Evolutionary conservation across 2,329 filamentous ascomycete genomes (phyloP), one percentile per base, ranked within the genome.

Genomic region (Didymella sp.): DNA sequence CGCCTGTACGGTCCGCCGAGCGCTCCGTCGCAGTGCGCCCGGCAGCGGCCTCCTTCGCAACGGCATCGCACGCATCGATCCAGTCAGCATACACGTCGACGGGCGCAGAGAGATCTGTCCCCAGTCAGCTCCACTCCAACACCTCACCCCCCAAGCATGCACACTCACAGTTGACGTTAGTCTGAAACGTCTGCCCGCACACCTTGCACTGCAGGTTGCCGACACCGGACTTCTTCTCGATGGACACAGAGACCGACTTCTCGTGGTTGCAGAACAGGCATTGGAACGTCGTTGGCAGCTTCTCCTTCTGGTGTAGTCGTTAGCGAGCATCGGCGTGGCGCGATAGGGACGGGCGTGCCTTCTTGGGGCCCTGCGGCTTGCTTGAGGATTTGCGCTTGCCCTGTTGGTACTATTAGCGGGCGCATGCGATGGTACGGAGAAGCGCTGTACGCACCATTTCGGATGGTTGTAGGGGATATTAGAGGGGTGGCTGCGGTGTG

Each of bases 201-300:
- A 96, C 87, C 75, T 94, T 96, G 81, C 95, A 99, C 58, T 89
- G 87, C 24, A 99, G 82, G 59, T 90, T 86, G 43, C 94, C 95
- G 33, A 96, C 85, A 48, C 92, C 92, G 25, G 87, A 82, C 76
- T 98, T 98, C 83, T 96, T 96, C 75, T 99, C 92, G 47, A 99
- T 84, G 77, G 96, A 95, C 66, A 97, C 90, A 25, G 87, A 85
- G 49, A 99, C 91, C 0, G 93, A 91, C 65, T 92, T 95, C 75
- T 98, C 95, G 79, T 98, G 93, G 76, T 97, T 98, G 83, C 95
- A 99, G 80, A 99, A 99, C 42, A 99, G 87, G 75, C 95, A 99
- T 55, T 93, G 91, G 77, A 99, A 99, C n/a, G 87, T 86, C 2
- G 91, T 93, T 3, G 89, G 84, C 17, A 95, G 83, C 37, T 87